Evolutionary conservation across 192 early-diverging fungal genomes (phyloP), one percentile per base, ranked within the genome.

Genomic region (Spizellomyces sp.): DNA sequence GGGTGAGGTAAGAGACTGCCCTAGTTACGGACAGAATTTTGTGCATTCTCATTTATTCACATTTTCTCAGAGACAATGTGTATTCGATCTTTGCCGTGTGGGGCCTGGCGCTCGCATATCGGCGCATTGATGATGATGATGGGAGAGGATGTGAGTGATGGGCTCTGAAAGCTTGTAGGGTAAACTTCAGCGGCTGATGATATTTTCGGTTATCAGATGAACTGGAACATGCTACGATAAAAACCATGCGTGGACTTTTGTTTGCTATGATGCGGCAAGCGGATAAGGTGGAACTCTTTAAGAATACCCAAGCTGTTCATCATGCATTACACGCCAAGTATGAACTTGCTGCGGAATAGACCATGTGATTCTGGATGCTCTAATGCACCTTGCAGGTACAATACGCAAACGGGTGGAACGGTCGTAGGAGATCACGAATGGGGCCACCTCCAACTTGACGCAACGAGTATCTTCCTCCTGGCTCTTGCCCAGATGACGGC

Each of bases 401-500:
- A 92, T 64, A 95, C 92, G 7, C 80, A 80, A 8, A 94, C 91
- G 1, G 92, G 91, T 43, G 91, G 88, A 61, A 92, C 92, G 27
- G 93, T 95, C 19, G 92, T 95, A 12, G 91, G 87, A 12, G 93
- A 95, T 73, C 78, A 76, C 6, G 91, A 90, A 42, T 95, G 93
- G 93, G 93, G 92, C 22, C 93, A 95, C 78, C 78, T 94, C 74
- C 93, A 95, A 79, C 90, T 94, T 66, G 93, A 95, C 72, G 93
- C 93, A 44, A 95, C 93, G 42, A 90, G 87, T 65, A 76, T 95
- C 56, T 95, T 92, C 73, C 67, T 95, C 8, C 80, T 95, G 19
- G 82, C 84, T 43, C 75, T 95, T 45, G 91, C 92, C 5, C 88
- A 95, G 59, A 94, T 95, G 92, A 95, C 92, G 0, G 88, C 91